A percentile compares a stretch with the other conserved stretches of the same genome.
phyloP scores from a whole-genome alignment of 768 basidiomycete genomes.

The Tricholoma matsutake region DNA sequence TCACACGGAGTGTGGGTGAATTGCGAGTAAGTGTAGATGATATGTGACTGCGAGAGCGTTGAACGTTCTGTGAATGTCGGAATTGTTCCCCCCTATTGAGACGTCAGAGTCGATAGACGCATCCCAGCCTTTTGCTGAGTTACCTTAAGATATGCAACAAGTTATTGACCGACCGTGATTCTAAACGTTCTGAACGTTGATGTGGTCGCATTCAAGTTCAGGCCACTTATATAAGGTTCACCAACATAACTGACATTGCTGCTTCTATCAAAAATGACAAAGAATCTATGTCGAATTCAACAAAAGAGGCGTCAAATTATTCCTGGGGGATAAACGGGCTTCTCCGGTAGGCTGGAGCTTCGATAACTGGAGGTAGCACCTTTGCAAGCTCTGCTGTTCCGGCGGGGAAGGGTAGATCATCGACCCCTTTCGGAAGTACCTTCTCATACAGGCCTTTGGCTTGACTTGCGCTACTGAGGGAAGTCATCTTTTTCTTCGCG shows the following conservation, averaged over 20 bases:
- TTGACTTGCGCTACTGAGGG: slow-evolving; percentile 59
- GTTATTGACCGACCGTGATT: slow-evolving; percentile 38
- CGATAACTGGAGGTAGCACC: slow-evolving; percentile 60
- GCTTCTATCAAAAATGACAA: background rate
- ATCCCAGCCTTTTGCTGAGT: slow-evolving; percentile 4
- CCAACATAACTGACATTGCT: background rate
- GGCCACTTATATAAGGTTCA: slow-evolving; percentile 13
- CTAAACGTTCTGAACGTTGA: background rate
- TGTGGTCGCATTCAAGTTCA: slow-evolving; percentile 13
- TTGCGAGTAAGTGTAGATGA: slow-evolving; percentile 7
- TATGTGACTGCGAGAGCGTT: slow-evolving; percentile 22
- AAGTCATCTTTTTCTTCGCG: slow-evolving; percentile 82
- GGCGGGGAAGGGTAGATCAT: slow-evolving; percentile 88
- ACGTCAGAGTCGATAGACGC: background rate
- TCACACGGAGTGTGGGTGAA: slow-evolving; percentile 9
- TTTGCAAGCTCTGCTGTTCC: slow-evolving; percentile 77
- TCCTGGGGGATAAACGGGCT: slow-evolving; percentile 81
- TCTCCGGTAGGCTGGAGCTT: slow-evolving; percentile 67
- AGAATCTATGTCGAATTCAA: background rate
- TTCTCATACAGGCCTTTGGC: slow-evolving; percentile 72
- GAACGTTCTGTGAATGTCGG: slow-evolving; percentile 57
- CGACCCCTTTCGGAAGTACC: slow-evolving; percentile 78
- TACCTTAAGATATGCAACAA: slow-evolving; percentile 53
- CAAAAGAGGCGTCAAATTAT: slow-evolving; percentile 27
- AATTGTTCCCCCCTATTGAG: slow-evolving; percentile 65